A percentile compares a stretch with the other conserved stretches of the same genome.
Conservation (phyloP, 768 basidiomycete species). For the Hygrocybe coccinea region DNA sequence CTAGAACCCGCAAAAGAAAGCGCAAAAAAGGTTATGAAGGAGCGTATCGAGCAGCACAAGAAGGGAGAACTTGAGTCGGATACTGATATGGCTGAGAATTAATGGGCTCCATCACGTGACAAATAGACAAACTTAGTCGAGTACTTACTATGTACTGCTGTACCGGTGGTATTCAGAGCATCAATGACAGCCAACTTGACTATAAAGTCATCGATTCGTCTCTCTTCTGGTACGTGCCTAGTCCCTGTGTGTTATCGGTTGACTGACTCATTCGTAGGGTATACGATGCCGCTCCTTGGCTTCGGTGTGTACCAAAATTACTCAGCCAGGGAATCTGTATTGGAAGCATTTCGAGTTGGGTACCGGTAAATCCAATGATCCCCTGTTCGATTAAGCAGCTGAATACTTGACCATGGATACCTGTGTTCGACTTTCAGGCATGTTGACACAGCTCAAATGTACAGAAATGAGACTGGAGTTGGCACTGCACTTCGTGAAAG, state of each 20-base stretch:
- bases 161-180: background rate
- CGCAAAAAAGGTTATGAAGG: constrained; percentile 43
- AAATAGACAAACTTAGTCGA: background rate
- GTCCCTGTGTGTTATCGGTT: background rate
- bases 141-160: background rate
- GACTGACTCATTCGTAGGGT: constrained; percentile 32
- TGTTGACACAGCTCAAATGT: constrained; percentile 68
- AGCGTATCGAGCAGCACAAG: constrained; percentile 42
- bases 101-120: background rate
- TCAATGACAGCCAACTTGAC: constrained; percentile 10
- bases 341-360: constrained; percentile 62
- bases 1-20: constrained; percentile 48
- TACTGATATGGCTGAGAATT: constrained; percentile 49
- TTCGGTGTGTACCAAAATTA: constrained; percentile 71
- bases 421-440: constrained; percentile 40
- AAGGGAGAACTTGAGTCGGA: constrained; percentile 42
- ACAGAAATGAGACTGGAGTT: constrained; percentile 60
- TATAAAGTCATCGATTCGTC: constrained; percentile 19
- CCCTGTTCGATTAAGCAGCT: background rate
- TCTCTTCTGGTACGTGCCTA: constrained; percentile 20
- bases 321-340: constrained; percentile 47
- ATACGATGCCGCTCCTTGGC: constrained; percentile 60
- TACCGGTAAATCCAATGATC: constrained; percentile 43
- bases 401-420: background rate
- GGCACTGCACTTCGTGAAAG: constrained; percentile 56